Evolutionary conservation across 2,329 filamentous ascomycete species (phyloP).

Genomic region (Talaromyces sp.): DNA sequence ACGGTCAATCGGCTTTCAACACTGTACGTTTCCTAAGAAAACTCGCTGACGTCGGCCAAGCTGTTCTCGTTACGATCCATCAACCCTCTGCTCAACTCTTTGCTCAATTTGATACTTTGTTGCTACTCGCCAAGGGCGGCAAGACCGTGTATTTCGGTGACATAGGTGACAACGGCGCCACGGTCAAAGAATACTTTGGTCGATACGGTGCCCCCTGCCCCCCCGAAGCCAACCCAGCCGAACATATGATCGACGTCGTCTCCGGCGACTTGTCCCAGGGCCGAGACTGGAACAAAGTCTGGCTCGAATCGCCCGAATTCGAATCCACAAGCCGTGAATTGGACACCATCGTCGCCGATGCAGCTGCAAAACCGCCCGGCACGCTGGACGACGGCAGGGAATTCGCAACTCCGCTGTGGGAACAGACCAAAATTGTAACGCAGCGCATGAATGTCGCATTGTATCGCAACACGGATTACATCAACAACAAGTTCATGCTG

Average conservation of each 20-base stretch:
- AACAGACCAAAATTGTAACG: conserved; percentile 63
- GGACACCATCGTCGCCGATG: conserved; percentile 54
- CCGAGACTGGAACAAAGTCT: conserved; percentile 69
- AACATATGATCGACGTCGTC: conserved; percentile 52
- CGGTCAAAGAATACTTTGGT: conserved; percentile 63
- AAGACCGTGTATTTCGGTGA: conserved; percentile 67
- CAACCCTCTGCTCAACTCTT: conserved; percentile 65
- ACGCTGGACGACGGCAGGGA: conserved; percentile 48
- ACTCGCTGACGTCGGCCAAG: conserved; percentile 60
- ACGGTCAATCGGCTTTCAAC: conserved; percentile 63
- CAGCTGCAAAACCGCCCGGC: conserved; percentile 41
- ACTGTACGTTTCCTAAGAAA: conserved; percentile 65
- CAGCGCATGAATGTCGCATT: conserved; percentile 63
- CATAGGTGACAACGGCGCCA: conserved; percentile 62
- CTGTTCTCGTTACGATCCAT: conserved; percentile 68
- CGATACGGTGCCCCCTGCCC: conserved; percentile 62
- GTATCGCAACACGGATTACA: conserved; percentile 64
- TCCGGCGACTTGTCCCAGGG: conserved; percentile 50
- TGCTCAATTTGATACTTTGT: conserved; percentile 66
- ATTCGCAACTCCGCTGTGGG: conserved; percentile 61
- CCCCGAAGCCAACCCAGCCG: conserved; percentile 57
- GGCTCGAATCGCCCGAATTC: conserved; percentile 62
- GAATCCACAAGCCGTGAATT: conserved; percentile 59
- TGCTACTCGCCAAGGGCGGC: conserved; percentile 63
- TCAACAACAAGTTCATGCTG: conserved; percentile 60